phyloP scores from a whole-genome alignment of 163 green algal species.

The Scenedesmus sp. region DNA sequence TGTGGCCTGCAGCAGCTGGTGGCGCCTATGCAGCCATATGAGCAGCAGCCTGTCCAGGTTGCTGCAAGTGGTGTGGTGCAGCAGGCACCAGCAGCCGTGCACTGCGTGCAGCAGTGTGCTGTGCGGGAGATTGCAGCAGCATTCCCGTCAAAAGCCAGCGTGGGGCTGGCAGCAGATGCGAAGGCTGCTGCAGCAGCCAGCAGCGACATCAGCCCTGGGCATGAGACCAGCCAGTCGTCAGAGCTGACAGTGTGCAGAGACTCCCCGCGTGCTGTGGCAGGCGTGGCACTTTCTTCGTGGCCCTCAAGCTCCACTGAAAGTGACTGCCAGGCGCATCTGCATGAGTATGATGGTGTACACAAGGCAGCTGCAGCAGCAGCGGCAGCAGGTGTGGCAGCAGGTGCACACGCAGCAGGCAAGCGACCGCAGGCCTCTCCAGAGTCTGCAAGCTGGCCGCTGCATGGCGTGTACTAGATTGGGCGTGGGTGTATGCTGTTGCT shows the following conservation, averaged over 20 bases:
- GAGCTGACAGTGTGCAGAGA: conserved; percentile 29
- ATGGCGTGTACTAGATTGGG: neutral
- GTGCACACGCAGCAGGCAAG: neutral
- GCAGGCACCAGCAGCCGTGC: neutral
- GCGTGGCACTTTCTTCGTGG: conserved; percentile 6
- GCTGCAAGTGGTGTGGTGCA: neutral
- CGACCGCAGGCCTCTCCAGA: neutral
- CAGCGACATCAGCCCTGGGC: conserved; percentile 34
- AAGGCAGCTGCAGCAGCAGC: neutral
- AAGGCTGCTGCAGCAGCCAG: neutral
- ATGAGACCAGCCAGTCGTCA: conserved; percentile 42
- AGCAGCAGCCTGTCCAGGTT: neutral
- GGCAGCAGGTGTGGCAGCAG: conserved; percentile 25
- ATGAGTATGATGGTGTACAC: neutral
- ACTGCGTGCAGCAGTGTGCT: neutral
- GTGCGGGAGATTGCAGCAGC: neutral
- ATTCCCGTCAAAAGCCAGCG: neutral
- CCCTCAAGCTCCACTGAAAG: conserved; percentile 44
- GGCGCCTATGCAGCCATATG: neutral
- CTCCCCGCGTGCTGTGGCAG: conserved; percentile 1
- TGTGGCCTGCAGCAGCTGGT: conserved; percentile 1
- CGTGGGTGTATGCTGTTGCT: neutral
- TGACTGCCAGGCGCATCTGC: conserved; percentile 22
- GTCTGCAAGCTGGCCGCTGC: conserved; percentile 21
- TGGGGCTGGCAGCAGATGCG: neutral